Evolutionary conservation across 495 filamentous ascomycete genomes (phyloP), one percentile per base, ranked within the genome.

Genomic region (Aspergillus ellipticus): DNA sequence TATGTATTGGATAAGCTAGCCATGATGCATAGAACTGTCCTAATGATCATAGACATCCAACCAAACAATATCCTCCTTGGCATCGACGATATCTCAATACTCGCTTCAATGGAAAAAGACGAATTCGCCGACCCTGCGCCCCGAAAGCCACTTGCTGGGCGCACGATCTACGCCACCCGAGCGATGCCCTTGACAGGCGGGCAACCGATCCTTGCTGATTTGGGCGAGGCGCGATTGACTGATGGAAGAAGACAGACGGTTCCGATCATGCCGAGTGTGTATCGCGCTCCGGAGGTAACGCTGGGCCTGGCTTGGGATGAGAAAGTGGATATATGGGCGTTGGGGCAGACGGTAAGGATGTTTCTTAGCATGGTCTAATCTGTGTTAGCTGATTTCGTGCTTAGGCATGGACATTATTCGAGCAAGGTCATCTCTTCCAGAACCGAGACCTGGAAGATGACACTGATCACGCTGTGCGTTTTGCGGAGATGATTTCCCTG

Each of bases 341-440:
- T 76, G 49, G 74, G 67, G n/a, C 56, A 71, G 24, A 66, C 71
- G 64, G 74, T 73, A 61, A 62, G 63, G 57, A 42, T 49, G 50
- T 55, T 51, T 49, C 42, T 29, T 28, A 31, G 6, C 11, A 15
- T 13, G 11, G 31, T 42, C 13, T 54, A 24, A 50, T 50, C 43
- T 59, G 3, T 49, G 24, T 10, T 55, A 24, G 51, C 9, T 15
- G 24, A 19, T 22, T 42, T 15, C 35, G 7, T 51, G n/a, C 7
- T 4, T 42, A 77, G 76, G 60, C 72, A 31, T 80, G 74, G 75
- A 69, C 74, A 54, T 17, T 65, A 26, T 76, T 75, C 47, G 72
- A 78, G 57, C 66, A 49, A 20, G 58, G 64, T 7, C 65, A 74
- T 51, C 57, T 79, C 17, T 79, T 80, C 55, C 50, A 43, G 2